Evolutionary conservation across 768 basidiomycete species (phyloP).

Genomic region (Lentinula sp.): DNA sequence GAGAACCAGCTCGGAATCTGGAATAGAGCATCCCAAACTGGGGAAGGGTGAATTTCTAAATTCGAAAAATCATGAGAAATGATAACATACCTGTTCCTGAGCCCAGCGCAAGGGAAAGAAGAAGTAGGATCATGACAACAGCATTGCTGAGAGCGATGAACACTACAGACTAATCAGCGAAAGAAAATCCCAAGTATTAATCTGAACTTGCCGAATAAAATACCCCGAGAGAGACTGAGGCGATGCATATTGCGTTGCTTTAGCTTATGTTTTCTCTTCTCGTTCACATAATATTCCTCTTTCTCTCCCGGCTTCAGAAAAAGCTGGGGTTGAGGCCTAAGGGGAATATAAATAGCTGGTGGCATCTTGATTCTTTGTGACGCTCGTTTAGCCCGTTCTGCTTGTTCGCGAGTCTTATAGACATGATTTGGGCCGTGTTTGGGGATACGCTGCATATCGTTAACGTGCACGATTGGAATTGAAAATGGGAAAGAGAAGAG

Average conservation of each 20-base stretch:
- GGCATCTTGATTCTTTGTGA: not conserved
- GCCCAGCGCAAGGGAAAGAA: constrained; percentile 1
- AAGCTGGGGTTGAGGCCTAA: not conserved
- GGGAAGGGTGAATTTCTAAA: constrained; percentile 3
- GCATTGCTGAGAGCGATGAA: constrained; percentile 1
- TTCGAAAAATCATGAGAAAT: not conserved
- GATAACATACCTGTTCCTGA: constrained; percentile 9
- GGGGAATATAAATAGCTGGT: not conserved
- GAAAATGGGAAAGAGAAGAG: not conserved
- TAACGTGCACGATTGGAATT: not conserved
- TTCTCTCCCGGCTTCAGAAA: not conserved
- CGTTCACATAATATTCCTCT: not conserved
- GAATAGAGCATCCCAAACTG: constrained; percentile 8
- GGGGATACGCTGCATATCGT: not conserved
- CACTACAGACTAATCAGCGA: not conserved
- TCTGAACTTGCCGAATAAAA: not conserved
- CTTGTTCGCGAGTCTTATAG: not conserved
- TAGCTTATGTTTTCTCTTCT: too few species aligned
- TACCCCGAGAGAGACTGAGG: not conserved
- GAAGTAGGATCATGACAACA: not conserved
- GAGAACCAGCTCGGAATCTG: constrained; percentile 13
- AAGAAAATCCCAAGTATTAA: not conserved
- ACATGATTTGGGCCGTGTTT: not conserved
- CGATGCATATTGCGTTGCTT: not conserved
- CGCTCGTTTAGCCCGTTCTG: not conserved